Percentiles rank a stretch among this genome's conserved stretches.
phyloP scores from a whole-genome alignment of 2,329 filamentous ascomycete species.

The Scytalidium sp. region DNA sequence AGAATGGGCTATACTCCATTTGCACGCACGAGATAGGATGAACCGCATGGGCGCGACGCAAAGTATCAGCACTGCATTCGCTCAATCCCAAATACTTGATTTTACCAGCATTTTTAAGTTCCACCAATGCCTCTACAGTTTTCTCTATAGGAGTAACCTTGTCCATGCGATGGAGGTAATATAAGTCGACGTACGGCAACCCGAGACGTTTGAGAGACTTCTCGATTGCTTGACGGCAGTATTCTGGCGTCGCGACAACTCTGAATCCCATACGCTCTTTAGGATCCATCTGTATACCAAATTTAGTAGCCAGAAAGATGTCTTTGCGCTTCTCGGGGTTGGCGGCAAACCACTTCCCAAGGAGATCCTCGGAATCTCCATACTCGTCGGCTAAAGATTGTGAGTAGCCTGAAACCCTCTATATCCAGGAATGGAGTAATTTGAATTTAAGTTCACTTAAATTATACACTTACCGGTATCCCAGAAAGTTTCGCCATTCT shows the following conservation, averaged over 20 bases:
- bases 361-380: slow-evolving; percentile 41
- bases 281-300: slow-evolving; percentile 28
- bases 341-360: slow-evolving; percentile 41
- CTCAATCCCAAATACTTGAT: slow-evolving; percentile 47
- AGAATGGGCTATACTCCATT: slow-evolving; percentile 50
- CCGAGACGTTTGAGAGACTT: slow-evolving; percentile 36
- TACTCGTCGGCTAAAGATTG: slow-evolving; percentile 15
- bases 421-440: no score
- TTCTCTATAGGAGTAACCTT: slow-evolving; percentile 40
- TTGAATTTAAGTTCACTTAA: no score
- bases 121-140: slow-evolving; percentile 43
- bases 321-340: background rate
- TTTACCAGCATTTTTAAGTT: slow-evolving; percentile 42
- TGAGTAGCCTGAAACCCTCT: no score
- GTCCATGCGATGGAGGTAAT: slow-evolving; percentile 37
- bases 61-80: slow-evolving; percentile 41
- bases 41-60: slow-evolving; percentile 43
- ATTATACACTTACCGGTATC: no score
- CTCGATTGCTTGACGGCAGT: slow-evolving; percentile 35
- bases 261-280: slow-evolving; percentile 6
- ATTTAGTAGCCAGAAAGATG: slow-evolving; percentile 48
- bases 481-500: no score
- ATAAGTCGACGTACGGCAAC: slow-evolving; percentile 37
- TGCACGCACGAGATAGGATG: slow-evolving; percentile 47
- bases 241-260: slow-evolving; percentile 34